Conservation (phyloP, 2,329 filamentous ascomycete genomes). For the Xylariaceae sp. region DNA sequence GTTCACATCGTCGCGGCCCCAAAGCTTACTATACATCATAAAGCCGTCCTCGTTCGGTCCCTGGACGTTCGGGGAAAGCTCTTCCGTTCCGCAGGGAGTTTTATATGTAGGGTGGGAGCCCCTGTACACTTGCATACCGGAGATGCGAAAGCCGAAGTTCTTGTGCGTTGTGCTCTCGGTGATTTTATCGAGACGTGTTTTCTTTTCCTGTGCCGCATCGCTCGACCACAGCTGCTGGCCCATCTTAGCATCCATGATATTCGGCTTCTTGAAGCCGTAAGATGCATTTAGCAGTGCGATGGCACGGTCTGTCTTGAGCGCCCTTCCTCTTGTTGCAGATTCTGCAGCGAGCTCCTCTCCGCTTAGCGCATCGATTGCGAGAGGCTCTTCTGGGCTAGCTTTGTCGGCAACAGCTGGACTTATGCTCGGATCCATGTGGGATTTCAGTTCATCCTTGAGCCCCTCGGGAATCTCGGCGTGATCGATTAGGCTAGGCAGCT, state of each 20-base stretch:
- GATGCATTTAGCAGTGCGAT: conserved; percentile 84
- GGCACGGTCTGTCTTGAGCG: conserved; percentile 71
- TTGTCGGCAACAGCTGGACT: conserved; percentile 10
- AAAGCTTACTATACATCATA: conserved; percentile 60
- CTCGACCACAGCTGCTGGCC: conserved; percentile 84
- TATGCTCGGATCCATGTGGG: conserved; percentile 31
- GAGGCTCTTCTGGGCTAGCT: conserved; percentile 4
- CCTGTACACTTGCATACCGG: conserved; percentile 61
- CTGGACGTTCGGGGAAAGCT: conserved; percentile 38
- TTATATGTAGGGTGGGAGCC: conserved; percentile 37
- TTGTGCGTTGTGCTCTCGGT: conserved; percentile 56
- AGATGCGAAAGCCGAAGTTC: conserved; percentile 58
- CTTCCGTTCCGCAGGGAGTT: conserved; percentile 2
- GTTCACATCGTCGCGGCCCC: conserved; percentile 51
- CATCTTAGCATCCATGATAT: conserved; percentile 90
- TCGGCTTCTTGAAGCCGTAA: conserved; percentile 74
- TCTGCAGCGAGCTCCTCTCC: conserved; percentile 20
- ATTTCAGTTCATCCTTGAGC: conserved; percentile 40
- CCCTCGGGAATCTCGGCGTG: conserved; percentile 39
- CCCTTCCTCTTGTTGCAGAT: conserved; percentile 42
- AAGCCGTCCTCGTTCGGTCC: conserved; percentile 54
- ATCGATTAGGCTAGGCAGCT: conserved; percentile 41
- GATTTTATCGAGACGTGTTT: conserved; percentile 57
- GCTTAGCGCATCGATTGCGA: conserved; percentile 15
- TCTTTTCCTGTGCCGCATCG: conserved; percentile 56